phyloP scores from a whole-genome alignment of 1,139 yeast species.

The Hanseniaspora sp. region DNA sequence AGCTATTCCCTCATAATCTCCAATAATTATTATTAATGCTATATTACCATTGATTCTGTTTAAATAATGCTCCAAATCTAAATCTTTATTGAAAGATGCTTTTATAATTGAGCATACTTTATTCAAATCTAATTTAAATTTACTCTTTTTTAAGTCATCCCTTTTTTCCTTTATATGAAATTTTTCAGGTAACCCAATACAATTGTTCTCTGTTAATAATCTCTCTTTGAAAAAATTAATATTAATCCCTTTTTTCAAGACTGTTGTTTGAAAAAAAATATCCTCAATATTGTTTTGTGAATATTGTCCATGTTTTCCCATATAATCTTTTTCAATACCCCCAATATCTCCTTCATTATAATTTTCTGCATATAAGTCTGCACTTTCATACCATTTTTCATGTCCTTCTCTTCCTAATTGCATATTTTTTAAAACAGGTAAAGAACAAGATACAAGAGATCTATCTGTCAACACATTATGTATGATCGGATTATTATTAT shows the following conservation, averaged over 20 bases:
- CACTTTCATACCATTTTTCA: slow-evolving; percentile 23
- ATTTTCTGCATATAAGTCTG: no score
- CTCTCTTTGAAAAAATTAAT: slow-evolving; percentile 39
- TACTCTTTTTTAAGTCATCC: slow-evolving; percentile 11
- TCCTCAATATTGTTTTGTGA: slow-evolving; percentile 14
- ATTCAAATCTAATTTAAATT: slow-evolving; percentile 43
- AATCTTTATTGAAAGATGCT: slow-evolving; percentile 61
- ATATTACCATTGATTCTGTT: slow-evolving; percentile 51
- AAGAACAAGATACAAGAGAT: slow-evolving; percentile 82
- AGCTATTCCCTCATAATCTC: slow-evolving; percentile 94
- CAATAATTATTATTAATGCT: slow-evolving; percentile 73
- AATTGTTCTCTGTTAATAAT: slow-evolving; percentile 27
- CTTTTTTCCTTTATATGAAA: not conserved
- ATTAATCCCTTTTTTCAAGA: slow-evolving; percentile 65
- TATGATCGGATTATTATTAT: slow-evolving; percentile 58
- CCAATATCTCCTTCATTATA: no score
- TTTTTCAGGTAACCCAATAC: slow-evolving; percentile 23
- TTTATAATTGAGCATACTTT: slow-evolving; percentile 54
- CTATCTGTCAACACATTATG: slow-evolving; percentile 85
- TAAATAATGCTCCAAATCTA: slow-evolving; percentile 58
- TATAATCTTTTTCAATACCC: slow-evolving; percentile 13
- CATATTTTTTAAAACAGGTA: slow-evolving; percentile 56
- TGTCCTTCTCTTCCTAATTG: slow-evolving; percentile 18
- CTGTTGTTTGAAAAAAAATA: slow-evolving; percentile 47
- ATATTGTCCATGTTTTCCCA: slow-evolving; percentile 19